A percentile compares a stretch with the other conserved stretches of the same genome.
Evolutionary conservation across 768 basidiomycete genomes (phyloP).

Genomic region (Neoboletus magnificus): DNA sequence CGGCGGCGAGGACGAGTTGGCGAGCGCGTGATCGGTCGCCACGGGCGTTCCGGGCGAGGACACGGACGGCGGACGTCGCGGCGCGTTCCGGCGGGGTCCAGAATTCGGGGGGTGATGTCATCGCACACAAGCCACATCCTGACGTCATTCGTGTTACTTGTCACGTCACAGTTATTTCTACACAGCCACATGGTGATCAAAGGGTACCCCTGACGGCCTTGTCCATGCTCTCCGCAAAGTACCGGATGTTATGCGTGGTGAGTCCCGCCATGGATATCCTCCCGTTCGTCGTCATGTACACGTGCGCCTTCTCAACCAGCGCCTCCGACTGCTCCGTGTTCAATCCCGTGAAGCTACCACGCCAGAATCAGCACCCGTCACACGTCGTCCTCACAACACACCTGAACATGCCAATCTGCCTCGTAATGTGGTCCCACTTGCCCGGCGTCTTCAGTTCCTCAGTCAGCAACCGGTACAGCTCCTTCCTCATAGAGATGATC

Average conservation of each 20-base stretch:
- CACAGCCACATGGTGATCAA: slow-evolving; percentile 25
- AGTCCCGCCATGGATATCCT: slow-evolving; percentile 94
- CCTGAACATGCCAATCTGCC: slow-evolving; percentile 99
- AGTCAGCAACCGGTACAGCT: slow-evolving; percentile 64
- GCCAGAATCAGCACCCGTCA: slow-evolving; percentile 10
- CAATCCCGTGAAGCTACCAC: slow-evolving; percentile 78
- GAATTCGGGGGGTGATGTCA: slow-evolving; percentile 31
- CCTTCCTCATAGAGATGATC: slow-evolving; percentile 87
- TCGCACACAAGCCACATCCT: slow-evolving; percentile 19
- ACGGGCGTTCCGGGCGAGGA: slow-evolving; percentile 10
- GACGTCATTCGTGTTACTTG: slow-evolving; percentile 26
- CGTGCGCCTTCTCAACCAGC: slow-evolving; percentile 67
- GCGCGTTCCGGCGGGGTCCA: slow-evolving; percentile 29
- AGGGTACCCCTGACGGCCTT: slow-evolving; percentile 54
- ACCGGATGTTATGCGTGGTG: slow-evolving; percentile 73
- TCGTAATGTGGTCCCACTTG: slow-evolving; percentile 92
- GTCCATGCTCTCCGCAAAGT: slow-evolving; percentile 72
- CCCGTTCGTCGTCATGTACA: slow-evolving; percentile 85
- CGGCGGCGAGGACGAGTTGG: slow-evolving; percentile 13
- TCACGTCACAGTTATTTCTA: neutral
- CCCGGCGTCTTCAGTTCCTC: slow-evolving; percentile 85
- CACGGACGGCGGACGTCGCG: slow-evolving; percentile 20
- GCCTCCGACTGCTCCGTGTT: slow-evolving; percentile 59
- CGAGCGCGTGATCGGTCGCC: slow-evolving; percentile 20
- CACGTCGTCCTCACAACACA: slow-evolving; percentile 31